phyloP scores from a whole-genome alignment of 1,284 basidiomycete genomes.

The Fistulina hepatica region DNA sequence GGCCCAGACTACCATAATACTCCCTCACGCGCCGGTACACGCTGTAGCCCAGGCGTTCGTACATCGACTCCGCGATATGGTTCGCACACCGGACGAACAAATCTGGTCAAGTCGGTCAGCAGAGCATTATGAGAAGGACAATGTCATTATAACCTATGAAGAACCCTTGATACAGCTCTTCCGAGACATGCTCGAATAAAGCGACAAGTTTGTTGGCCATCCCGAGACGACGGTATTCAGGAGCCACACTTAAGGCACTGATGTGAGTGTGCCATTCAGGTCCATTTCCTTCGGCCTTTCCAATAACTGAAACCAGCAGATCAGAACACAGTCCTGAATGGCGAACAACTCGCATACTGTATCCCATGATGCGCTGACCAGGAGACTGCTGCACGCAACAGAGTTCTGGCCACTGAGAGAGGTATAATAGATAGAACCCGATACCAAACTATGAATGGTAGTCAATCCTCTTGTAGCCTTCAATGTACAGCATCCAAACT shows the following conservation, averaged over 20 bases:
- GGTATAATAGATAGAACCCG: slow-evolving; percentile 78
- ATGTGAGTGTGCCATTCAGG: slow-evolving; percentile 83
- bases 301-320: slow-evolving; percentile 47
- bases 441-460: slow-evolving; percentile 57
- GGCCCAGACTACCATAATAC: slow-evolving; percentile 76
- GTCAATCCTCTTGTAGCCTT: slow-evolving; percentile 2
- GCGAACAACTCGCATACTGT: slow-evolving; percentile 40
- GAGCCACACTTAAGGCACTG: slow-evolving; percentile 85
- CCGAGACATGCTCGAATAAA: slow-evolving; percentile 72
- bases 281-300: slow-evolving; percentile 70
- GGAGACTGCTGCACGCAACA: slow-evolving; percentile 76
- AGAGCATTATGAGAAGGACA: no score
- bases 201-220: slow-evolving; percentile 77
- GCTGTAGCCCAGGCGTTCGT: slow-evolving; percentile 79
- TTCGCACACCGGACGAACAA: slow-evolving; percentile 83
- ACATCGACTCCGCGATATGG: slow-evolving; percentile 68
- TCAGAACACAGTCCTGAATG: slow-evolving; percentile 3
- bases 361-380: slow-evolving; percentile 75
- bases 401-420: slow-evolving; percentile 83
- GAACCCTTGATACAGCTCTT: slow-evolving; percentile 63
- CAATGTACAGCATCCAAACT: slow-evolving; percentile 16
- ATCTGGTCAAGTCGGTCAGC: no score
- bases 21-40: slow-evolving; percentile 77
- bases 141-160: no score
- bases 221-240: slow-evolving; percentile 77